Conservation (phyloP, 2,329 filamentous ascomycete genomes). For the Beauveria asiatica region DNA sequence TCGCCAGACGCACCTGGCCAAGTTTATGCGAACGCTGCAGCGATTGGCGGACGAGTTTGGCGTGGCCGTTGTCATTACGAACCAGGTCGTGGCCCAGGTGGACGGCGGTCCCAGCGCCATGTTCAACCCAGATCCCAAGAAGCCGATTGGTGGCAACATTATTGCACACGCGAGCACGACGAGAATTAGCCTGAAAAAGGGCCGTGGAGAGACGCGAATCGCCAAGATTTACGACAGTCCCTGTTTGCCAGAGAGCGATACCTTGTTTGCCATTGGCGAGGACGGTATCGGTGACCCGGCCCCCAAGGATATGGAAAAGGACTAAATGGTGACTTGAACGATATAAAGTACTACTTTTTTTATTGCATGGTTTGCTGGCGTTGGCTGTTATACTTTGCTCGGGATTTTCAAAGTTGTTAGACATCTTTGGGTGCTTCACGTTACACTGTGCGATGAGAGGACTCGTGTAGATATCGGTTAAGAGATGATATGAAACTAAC, state of each 20-base stretch:
- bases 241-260: slow-evolving; percentile 92
- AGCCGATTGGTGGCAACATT: slow-evolving; percentile 97
- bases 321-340: slow-evolving; percentile 30
- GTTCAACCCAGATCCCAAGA: slow-evolving; percentile 99
- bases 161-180: slow-evolving; percentile 97
- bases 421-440: background rate
- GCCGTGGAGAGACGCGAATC: slow-evolving; percentile 86
- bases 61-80: slow-evolving; percentile 96
- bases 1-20: slow-evolving; percentile 78
- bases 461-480: background rate
- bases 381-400: slow-evolving; percentile 15
- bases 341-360: slow-evolving; percentile 16
- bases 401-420: background rate
- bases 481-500: no score
- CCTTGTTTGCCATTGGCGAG: slow-evolving; percentile 92
- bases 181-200: slow-evolving; percentile 89
- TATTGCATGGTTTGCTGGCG: slow-evolving; percentile 24
- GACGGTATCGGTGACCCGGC: slow-evolving; percentile 93
- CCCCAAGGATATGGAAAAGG: slow-evolving; percentile 91
- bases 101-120: slow-evolving; percentile 93
- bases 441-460: background rate
- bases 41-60: slow-evolving; percentile 77
- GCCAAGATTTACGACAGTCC: slow-evolving; percentile 99
- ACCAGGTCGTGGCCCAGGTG: slow-evolving; percentile 96
- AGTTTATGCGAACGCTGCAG: slow-evolving; percentile 80